phyloP scores from a whole-genome alignment of 129 eudicot genomes.

The Smallanthus sonchifolius region DNA sequence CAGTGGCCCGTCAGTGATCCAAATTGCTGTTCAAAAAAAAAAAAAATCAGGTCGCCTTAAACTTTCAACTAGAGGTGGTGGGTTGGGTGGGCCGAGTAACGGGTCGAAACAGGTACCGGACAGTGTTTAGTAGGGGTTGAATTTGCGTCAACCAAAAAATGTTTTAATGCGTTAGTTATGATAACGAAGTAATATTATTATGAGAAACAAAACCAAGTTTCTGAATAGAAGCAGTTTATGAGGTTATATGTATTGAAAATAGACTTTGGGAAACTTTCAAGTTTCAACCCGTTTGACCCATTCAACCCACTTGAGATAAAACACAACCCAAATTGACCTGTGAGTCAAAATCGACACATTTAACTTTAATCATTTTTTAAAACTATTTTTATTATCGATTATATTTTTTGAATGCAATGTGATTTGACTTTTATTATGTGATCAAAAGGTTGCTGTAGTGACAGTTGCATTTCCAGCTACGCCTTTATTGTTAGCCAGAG shows the following conservation, averaged over 20 bases:
- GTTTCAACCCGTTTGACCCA: not conserved
- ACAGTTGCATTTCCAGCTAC: slow-evolving; percentile 93
- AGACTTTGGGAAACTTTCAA: not conserved
- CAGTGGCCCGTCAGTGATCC: too few species aligned
- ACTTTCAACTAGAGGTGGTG: not conserved
- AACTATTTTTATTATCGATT: not conserved
- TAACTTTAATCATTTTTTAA: not conserved
- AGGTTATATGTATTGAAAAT: not conserved
- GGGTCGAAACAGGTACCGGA: not conserved
- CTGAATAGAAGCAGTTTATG: not conserved
- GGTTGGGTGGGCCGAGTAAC: not conserved
- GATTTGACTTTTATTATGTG: slow-evolving; percentile 1
- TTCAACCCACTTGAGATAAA: not conserved
- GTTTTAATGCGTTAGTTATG: not conserved
- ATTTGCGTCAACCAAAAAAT: not conserved
- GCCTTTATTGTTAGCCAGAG: slow-evolving; percentile 75
- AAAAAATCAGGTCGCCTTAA: not conserved
- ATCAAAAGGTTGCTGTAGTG: slow-evolving; percentile 71
- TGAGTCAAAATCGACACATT: not conserved
- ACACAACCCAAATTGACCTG: not conserved
- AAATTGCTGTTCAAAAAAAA: too few species aligned
- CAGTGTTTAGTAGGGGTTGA: not conserved
- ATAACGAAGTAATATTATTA: not conserved
- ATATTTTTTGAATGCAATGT: not conserved
- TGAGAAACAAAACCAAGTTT: not conserved